Evolutionary conservation across 2,329 filamentous ascomycete species (phyloP).

Genomic region (Ploettnerulaceae sp.): DNA sequence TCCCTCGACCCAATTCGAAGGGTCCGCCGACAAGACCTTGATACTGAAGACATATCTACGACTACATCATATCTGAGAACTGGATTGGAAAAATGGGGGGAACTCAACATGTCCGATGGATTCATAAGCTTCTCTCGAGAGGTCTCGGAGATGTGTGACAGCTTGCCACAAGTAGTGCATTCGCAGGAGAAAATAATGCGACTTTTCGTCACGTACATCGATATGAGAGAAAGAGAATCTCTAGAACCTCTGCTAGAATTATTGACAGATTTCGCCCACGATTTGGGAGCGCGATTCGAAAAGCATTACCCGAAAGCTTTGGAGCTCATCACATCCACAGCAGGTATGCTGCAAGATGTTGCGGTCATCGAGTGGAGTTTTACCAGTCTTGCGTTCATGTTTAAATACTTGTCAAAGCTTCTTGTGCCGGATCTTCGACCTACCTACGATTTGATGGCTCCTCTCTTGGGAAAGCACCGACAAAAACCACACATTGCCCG

Average conservation of each 20-base stretch:
- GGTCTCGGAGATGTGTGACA: slow-evolving; percentile 76
- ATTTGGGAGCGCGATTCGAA: slow-evolving; percentile 82
- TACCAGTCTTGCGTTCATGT: slow-evolving; percentile 86
- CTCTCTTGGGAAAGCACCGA: slow-evolving; percentile 74
- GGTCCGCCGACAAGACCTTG: slow-evolving; percentile 78
- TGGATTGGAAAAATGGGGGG: slow-evolving; percentile 81
- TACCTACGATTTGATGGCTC: slow-evolving; percentile 76
- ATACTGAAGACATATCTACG: slow-evolving; percentile 68
- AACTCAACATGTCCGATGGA: slow-evolving; percentile 80
- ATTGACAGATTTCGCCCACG: slow-evolving; percentile 91
- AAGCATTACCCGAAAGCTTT: slow-evolving; percentile 78
- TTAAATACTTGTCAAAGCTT: slow-evolving; percentile 91
- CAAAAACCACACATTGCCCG: slow-evolving; percentile 84
- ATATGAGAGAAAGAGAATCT: slow-evolving; percentile 69
- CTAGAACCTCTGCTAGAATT: slow-evolving; percentile 83
- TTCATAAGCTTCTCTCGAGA: slow-evolving; percentile 75
- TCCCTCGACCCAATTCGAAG: slow-evolving; percentile 85
- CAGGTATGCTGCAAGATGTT: slow-evolving; percentile 69
- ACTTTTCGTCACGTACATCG: slow-evolving; percentile 69
- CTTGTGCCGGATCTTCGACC: slow-evolving; percentile 81
- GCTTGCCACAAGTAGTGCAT: slow-evolving; percentile 85
- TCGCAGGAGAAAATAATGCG: slow-evolving; percentile 83
- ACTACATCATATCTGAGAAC: slow-evolving; percentile 83
- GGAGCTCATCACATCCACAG: slow-evolving; percentile 69
- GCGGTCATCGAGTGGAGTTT: slow-evolving; percentile 99